phyloP scores from a whole-genome alignment of 257 asterid species.

The Osmanthus fragrans region DNA sequence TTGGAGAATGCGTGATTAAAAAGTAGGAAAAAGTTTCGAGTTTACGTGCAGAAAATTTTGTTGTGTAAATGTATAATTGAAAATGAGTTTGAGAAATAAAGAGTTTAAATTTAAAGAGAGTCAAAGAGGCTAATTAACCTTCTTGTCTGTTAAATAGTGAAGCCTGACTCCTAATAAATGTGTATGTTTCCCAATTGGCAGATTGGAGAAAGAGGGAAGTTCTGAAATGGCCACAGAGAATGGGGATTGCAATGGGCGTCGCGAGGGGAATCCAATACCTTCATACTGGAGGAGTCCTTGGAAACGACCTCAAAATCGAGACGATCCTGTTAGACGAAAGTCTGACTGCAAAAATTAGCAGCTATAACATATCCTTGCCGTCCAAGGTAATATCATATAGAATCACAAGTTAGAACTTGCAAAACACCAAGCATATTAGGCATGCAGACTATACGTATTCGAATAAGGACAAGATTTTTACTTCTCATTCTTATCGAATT shows the following conservation, averaged over 20 bases:
- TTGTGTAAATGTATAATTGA: too few relatives aligned
- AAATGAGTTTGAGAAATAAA: too few relatives aligned
- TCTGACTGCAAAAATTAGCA: conserved; percentile 72
- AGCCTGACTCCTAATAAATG: neutral
- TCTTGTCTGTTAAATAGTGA: neutral
- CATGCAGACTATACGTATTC: neutral
- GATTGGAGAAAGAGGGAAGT: conserved; percentile 87
- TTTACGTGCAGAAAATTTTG: too few relatives aligned
- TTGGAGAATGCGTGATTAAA: too few relatives aligned
- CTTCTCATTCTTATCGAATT: neutral
- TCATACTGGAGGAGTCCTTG: conserved; percentile 72
- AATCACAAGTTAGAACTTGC: neutral
- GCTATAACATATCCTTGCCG: conserved; percentile 78
- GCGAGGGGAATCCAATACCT: conserved; percentile 90
- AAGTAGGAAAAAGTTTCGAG: too few relatives aligned
- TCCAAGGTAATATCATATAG: conserved; percentile 56
- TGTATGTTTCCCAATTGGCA: conserved; percentile 27
- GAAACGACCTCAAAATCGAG: conserved; percentile 77
- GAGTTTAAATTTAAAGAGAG: too few relatives aligned
- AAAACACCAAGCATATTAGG: neutral
- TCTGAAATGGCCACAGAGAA: conserved; percentile 97
- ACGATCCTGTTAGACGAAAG: conserved; percentile 73
- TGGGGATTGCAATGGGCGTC: conserved; percentile 70
- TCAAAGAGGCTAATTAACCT: neutral
- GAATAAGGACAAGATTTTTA: neutral